These are phyloP conservation scores for Xylaria sp. DNA, from an alignment of 2,329 filamentous ascomycete species.

Conservation along the genomic window DNA sequence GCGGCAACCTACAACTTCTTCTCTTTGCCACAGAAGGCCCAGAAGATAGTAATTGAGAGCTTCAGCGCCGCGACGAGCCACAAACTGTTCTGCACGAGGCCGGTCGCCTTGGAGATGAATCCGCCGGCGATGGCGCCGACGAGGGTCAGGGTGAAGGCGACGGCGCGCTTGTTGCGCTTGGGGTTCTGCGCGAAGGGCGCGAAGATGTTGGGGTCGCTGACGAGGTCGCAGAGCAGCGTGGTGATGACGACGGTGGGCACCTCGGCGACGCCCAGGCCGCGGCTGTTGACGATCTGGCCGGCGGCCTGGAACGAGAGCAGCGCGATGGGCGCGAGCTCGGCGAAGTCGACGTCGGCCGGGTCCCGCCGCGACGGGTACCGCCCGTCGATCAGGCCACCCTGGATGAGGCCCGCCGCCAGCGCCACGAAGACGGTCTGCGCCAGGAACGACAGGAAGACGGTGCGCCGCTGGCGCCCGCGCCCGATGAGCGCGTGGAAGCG, in stretches of 20 bases:
- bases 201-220: constrained; percentile 63
- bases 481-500: constrained; percentile 49
- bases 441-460: constrained; percentile 46
- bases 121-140: constrained; percentile 61
- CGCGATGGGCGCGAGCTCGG: constrained; percentile 51
- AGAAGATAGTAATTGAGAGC: constrained; percentile 52
- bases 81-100: constrained; percentile 56
- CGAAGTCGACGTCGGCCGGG: constrained; percentile 44
- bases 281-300: constrained; percentile 65
- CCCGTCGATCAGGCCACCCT: constrained; percentile 47
- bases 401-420: constrained; percentile 46
- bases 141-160: constrained; percentile 56
- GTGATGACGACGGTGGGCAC: constrained; percentile 68
- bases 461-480: constrained; percentile 46
- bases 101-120: constrained; percentile 58
- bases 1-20: constrained; percentile 24
- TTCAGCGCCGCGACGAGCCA: constrained; percentile 62
- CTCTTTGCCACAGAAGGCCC: constrained; percentile 41
- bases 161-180: constrained; percentile 61
- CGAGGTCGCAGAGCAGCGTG: constrained; percentile 64
- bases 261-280: constrained; percentile 64
- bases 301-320: constrained; percentile 66
- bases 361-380: constrained; percentile 45
- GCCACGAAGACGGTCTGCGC: constrained; percentile 46
- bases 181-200: constrained; percentile 56